Evolutionary conservation across 306 rosid genomes (phyloP), one percentile per base, ranked within the genome.

Genomic region (Quercus ilex): DNA sequence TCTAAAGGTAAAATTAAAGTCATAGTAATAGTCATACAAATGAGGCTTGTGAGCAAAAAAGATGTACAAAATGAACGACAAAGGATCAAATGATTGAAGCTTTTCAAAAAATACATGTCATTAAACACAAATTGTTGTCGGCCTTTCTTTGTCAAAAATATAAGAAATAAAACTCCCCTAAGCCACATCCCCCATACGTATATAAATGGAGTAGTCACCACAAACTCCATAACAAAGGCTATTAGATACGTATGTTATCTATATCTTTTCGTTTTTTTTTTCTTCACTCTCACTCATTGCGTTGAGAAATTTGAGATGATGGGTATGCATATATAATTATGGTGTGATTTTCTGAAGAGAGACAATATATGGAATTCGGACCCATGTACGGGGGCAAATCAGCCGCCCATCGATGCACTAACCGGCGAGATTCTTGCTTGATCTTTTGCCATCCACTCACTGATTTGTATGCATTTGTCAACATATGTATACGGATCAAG

Each of bases 401-500:
- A 70, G 77, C 74, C 81, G 67, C 55, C 78, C 67, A 55, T 82
- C 26, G 75, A 71, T 55, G 60, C 38, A 55, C 21, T 53, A 9
- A 68, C 58, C 71, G 59, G 71, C 75, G 46, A 21, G 38, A 68
- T 69, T 69, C 76, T 20, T 46, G 76, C 38, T 10, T 71, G 74
- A 78, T 38, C 6, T 11, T 15, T 65, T 57, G 19, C 2, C 46
- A 11, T 33, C 67, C 72, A 21, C 23, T 49, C 67, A 60, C 67
- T 58, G 25, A 28, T 49, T 49, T 49, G 17, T 49, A 49, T 49
- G 53, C 53, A 49, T 49, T 49, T 49, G 53, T 49, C 53, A 49
- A 11, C 11, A 49, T 49, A 49, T 49, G 53, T 49, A 49, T 49
- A 49, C 53, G 53, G 53, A 49, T 11, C 17, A 10, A 49, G 53